Percentiles rank a stretch among this genome's conserved stretches.
phyloP scores from a whole-genome alignment of 2,329 filamentous ascomycete genomes.

The Onygena corvina region DNA sequence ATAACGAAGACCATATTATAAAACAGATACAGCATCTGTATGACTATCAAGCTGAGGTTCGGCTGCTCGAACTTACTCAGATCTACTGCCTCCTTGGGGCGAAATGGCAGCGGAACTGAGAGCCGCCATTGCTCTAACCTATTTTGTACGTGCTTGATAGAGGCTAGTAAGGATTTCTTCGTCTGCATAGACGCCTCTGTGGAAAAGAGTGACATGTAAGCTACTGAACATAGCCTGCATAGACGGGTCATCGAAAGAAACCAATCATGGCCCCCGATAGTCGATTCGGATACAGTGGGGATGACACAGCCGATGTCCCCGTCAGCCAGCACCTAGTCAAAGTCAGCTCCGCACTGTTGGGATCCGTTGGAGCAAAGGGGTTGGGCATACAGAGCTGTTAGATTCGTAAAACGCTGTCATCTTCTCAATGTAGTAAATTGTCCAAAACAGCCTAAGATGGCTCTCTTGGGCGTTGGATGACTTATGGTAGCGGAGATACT shows the following conservation, averaged over 20 bases:
- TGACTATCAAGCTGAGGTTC: conserved; percentile 9
- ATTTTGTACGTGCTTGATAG: conserved; percentile 12
- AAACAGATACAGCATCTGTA: conserved; percentile 25
- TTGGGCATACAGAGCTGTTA: no score
- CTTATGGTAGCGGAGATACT: conserved; percentile 21
- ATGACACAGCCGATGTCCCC: conserved; percentile 30
- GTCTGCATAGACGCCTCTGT: no score
- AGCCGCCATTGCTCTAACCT: conserved; percentile 25
- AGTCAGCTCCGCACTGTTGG: conserved; percentile 11
- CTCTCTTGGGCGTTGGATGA: conserved; percentile 15
- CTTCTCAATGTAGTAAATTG: no score
- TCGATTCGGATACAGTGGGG: conserved; percentile 24
- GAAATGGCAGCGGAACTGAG: conserved; percentile 22
- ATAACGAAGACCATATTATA: conserved; percentile 25
- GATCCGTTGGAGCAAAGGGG: no score
- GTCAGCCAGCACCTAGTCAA: conserved; percentile 26
- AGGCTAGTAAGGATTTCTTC: conserved; percentile 26
- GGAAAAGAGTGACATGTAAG: no score
- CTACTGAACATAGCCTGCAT: no score
- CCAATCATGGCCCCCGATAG: conserved; percentile 16
- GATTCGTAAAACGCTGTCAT: no score
- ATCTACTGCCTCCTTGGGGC: conserved; percentile 21
- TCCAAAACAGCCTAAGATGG: no score
- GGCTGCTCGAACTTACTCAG: conserved; percentile 12
- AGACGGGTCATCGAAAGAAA: no score